phyloP scores from a whole-genome alignment of 2,329 filamentous ascomycete genomes.

The Penicillium sp. region DNA sequence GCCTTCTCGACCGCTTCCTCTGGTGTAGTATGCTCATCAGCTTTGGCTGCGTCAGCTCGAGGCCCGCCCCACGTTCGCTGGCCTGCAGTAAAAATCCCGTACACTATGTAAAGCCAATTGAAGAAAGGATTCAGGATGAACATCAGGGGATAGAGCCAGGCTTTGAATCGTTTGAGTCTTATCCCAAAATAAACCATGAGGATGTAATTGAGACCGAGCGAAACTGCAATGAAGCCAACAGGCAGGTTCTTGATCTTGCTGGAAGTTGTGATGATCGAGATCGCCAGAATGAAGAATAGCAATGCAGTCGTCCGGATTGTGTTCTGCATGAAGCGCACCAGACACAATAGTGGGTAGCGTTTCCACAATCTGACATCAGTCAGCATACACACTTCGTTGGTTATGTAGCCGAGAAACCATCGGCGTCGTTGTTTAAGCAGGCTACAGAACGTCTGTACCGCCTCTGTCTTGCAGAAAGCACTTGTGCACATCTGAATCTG shows the following conservation, averaged over 20 bases:
- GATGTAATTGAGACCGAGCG: slow-evolving; percentile 82
- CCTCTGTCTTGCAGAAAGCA: slow-evolving; percentile 96
- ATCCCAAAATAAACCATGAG: slow-evolving; percentile 94
- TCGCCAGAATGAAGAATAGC: slow-evolving; percentile 84
- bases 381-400: slow-evolving; percentile 96
- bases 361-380: slow-evolving; percentile 88
- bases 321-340: slow-evolving; percentile 89
- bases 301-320: slow-evolving; percentile 90
- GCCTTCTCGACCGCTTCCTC: slow-evolving; percentile 78
- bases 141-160: slow-evolving; percentile 91
- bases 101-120: slow-evolving; percentile 98
- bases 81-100: slow-evolving; percentile 88
- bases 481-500: slow-evolving; percentile 97
- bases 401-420: slow-evolving; percentile 96
- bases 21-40: slow-evolving; percentile 65
- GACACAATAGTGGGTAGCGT: slow-evolving; percentile 73
- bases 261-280: slow-evolving; percentile 76
- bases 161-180: slow-evolving; percentile 79
- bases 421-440: slow-evolving; percentile 87
- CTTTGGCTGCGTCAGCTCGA: slow-evolving; percentile 74
- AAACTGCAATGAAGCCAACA: slow-evolving; percentile 86
- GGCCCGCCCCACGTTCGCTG: slow-evolving; percentile 94
- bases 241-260: slow-evolving; percentile 71
- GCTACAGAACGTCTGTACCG: slow-evolving; percentile 75
- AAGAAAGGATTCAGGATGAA: slow-evolving; percentile 92